Evolutionary conservation across 2,329 filamentous ascomycete species (phyloP).

Genomic region (Cordyceps pruinosa): DNA sequence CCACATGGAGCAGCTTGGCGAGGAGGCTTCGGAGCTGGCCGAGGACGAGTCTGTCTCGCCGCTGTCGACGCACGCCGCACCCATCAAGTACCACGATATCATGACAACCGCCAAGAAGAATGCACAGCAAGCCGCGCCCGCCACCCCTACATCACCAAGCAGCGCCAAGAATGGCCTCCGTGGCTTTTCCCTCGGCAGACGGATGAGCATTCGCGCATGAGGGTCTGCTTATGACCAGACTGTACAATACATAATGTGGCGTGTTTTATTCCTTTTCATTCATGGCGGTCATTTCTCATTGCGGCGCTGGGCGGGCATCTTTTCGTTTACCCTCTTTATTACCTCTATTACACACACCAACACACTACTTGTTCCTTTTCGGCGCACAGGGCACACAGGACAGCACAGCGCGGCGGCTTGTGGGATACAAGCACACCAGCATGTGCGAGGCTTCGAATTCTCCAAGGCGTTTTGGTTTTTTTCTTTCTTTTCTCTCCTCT

Average conservation of each 20-base stretch:
- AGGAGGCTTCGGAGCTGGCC: slow-evolving; percentile 21
- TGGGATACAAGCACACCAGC: neutral
- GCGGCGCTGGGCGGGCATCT: neutral
- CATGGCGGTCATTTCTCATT: neutral
- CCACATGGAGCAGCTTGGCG: slow-evolving; percentile 30
- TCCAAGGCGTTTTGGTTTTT: neutral
- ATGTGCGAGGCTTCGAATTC: neutral
- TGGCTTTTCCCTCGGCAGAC: slow-evolving; percentile 11
- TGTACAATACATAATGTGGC: neutral
- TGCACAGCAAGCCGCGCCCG: slow-evolving; percentile 18
- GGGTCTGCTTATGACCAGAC: neutral
- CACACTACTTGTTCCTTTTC: neutral
- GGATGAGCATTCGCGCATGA: slow-evolving; percentile 14
- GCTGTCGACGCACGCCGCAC: slow-evolving; percentile 20
- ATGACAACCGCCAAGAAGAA: slow-evolving; percentile 38
- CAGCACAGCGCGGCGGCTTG: neutral
- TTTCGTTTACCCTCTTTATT: slow-evolving; percentile 1
- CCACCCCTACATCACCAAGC: slow-evolving; percentile 14
- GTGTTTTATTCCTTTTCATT: neutral
- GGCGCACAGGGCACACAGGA: slow-evolving; percentile 9
- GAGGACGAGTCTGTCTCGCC: slow-evolving; percentile 13
- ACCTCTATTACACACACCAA: neutral
- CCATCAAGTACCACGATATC: slow-evolving; percentile 44
- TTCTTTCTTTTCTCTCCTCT: neutral
- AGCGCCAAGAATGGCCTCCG: slow-evolving; percentile 5